Evolutionary conservation across 768 basidiomycete genomes (phyloP), one percentile per base, ranked within the genome.

Genomic region (Suillus decipiens): DNA sequence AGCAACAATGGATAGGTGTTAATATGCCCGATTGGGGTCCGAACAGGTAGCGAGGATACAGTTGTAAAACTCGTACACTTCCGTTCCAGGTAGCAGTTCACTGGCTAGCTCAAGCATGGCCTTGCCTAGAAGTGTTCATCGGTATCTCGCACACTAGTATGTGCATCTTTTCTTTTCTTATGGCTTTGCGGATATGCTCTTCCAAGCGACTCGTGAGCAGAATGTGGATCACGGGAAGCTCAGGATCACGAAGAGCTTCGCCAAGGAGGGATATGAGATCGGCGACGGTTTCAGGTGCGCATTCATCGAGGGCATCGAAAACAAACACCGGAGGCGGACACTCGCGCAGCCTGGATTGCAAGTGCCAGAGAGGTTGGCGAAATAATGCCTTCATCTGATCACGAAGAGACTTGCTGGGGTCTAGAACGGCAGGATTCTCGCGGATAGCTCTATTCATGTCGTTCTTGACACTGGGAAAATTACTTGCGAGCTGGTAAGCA

Each of bases 271-370:
- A 55, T n/a, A 55, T 37, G 1, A 36, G 34, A 14, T 55, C 36
- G 8, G 36, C n/a, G 0, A 55, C 14, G 2, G n/a, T 37, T 55
- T 55, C n/a, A 14, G 54, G 22, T 15, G 12, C 3, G 22, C 54
- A 55, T 55, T 55, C 54, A 24, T 55, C 36, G 8, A 55, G 54
- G 36, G 54, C 54, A 15, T 55, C 50, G 5, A 51, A 1, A 31
- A 51, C 31, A 31, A 51, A 51, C 12, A 37, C 34, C n/a, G 14
- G 34, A 55, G 53, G 53, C 53, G 6, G 10, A 24, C 54, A 55
- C 22, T 22, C n/a, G n/a, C 1, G 22, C 54, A 15, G 54, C 12
- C 34, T 36, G 2, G 1, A 15, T 36, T 14, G 2, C 22, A 37
- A 22, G 7, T 22, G n/a, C 22, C 1, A 9, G n/a, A 55, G 54